Base-by-base conservation (phyloP, 2,329 filamentous ascomycete species). In the Xylariaceae sp. region DNA sequence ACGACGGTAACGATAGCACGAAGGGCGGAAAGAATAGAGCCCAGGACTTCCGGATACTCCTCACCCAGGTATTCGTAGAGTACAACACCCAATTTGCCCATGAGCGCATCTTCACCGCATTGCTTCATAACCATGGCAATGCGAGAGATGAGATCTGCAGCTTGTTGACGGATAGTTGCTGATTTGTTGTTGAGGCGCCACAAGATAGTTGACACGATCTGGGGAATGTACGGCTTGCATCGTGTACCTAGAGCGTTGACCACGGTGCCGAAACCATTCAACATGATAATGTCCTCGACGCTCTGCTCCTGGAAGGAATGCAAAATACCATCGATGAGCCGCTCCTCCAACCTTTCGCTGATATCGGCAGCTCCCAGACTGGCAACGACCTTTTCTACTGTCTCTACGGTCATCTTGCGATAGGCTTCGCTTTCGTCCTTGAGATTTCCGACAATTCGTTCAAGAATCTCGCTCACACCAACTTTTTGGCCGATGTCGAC, bases 121-220 rank as follows among this genome's bases (percentile, higher is more conserved):
- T 97, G 92, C 75, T 95, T 95, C 92, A 99, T 97, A 46, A 97
- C 93, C 80, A 97, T 93, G 5, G 94, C 94, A 64, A 99, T 96
- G 18, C 94, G 89, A 9, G 92, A 96, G 61, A 99, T 95, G 42
- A 99, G 81, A 70, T 99, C 94, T 5, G 94, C 94, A 2, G 94
- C 92, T 72, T 99, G 94, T 71, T 99, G 94, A 60, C 94, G 88
- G 36, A 99, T 94, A 1, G 93, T 96, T 7, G 94, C 88, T 5
- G 90, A 95, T 74, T 97, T 97, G 80, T 99, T 97, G 81, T 97
- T 97, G 54, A 99, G 76, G 31, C 94, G 84, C 88, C 91, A 97
- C 18, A 99, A 84, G 65, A 99, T 96, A 2, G 93, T 97, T 70
- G 88, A 92, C 73, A 96, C 92, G 60, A 99, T 97, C 72, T 99